phyloP scores from a whole-genome alignment of 495 filamentous ascomycete species.

The Talaromyces ruber region DNA sequence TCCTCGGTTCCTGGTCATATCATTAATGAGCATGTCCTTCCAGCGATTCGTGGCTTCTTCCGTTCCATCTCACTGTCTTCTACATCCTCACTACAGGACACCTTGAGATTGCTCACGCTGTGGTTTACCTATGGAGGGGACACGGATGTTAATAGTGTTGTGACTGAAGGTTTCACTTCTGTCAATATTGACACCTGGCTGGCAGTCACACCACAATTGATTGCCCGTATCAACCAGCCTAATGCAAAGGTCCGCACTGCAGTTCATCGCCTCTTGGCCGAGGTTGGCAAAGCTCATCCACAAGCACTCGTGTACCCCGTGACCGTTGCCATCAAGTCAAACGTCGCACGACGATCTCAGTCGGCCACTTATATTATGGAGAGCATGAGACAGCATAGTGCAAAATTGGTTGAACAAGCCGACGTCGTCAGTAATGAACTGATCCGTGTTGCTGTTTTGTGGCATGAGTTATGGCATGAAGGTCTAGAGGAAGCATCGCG shows the following conservation, averaged over 20 bases:
- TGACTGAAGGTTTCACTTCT: constrained; percentile 80
- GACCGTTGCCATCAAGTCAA: constrained; percentile 96
- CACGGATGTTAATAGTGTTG: constrained; percentile 73
- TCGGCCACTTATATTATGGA: constrained; percentile 93
- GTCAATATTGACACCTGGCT: constrained; percentile 98
- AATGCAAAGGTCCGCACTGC: constrained; percentile 76
- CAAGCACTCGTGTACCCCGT: constrained; percentile 99
- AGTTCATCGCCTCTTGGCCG: constrained; percentile 82
- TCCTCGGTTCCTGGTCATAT: constrained; percentile 48
- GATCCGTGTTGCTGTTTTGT: constrained; percentile 91
- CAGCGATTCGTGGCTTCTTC: constrained; percentile 90
- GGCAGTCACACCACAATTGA: constrained; percentile 93
- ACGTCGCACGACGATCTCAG: constrained; percentile 65
- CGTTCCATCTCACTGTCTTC: constrained; percentile 87
- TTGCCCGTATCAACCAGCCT: constrained; percentile 94
- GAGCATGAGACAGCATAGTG: constrained; percentile 90
- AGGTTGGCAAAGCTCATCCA: constrained; percentile 88
- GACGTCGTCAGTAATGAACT: constrained; percentile 90
- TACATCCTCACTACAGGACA: constrained; percentile 91
- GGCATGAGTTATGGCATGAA: constrained; percentile 99
- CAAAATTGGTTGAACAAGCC: constrained; percentile 90
- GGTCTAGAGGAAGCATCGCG: constrained; percentile 96
- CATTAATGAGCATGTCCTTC: constrained; percentile 81
- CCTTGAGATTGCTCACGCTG: constrained; percentile 79
- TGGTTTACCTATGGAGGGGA: constrained; percentile 94